Evolutionary conservation across 805 yeast genomes (phyloP).

Genomic region (Spathaspora girioi): DNA sequence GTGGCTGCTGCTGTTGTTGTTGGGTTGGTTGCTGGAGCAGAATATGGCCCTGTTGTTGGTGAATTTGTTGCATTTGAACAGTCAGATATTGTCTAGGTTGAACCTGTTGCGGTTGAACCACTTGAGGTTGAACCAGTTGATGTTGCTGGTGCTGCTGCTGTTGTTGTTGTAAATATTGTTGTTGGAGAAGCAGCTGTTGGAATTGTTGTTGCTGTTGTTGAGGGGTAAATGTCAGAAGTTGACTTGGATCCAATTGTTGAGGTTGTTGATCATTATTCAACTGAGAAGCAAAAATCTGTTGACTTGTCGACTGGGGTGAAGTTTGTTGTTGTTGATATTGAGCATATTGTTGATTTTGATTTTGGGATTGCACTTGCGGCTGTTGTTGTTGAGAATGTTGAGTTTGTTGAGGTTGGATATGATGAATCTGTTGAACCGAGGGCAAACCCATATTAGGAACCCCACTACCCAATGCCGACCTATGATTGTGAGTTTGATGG

Average conservation of each 20-base stretch:
- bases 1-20: neutral
- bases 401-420: conserved; percentile 10
- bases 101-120: neutral
- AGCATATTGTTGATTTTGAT: conserved; percentile 11
- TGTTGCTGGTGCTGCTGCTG: conserved; percentile 7
- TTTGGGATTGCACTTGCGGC: conserved; percentile 12
- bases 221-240: conserved; percentile 7
- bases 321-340: conserved; percentile 9
- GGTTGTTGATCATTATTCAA: conserved; percentile 6
- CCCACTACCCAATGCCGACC: conserved; percentile 1
- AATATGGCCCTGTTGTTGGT: conserved; percentile 8
- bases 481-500: neutral
- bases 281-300: conserved; percentile 5
- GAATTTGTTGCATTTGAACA: conserved; percentile 5
- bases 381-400: conserved; percentile 8
- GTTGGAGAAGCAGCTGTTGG: conserved; percentile 5
- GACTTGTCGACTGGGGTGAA: conserved; percentile 8
- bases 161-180: conserved; percentile 7
- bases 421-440: conserved; percentile 3
- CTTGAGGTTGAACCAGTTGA: conserved; percentile 11
- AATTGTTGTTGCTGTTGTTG: conserved; percentile 11
- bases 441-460: conserved; percentile 2
- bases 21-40: conserved; percentile 3
- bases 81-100: neutral
- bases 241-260: conserved; percentile 13